Conservation (phyloP, 441 rosid species). For the Arabidopsis lyrata region DNA sequence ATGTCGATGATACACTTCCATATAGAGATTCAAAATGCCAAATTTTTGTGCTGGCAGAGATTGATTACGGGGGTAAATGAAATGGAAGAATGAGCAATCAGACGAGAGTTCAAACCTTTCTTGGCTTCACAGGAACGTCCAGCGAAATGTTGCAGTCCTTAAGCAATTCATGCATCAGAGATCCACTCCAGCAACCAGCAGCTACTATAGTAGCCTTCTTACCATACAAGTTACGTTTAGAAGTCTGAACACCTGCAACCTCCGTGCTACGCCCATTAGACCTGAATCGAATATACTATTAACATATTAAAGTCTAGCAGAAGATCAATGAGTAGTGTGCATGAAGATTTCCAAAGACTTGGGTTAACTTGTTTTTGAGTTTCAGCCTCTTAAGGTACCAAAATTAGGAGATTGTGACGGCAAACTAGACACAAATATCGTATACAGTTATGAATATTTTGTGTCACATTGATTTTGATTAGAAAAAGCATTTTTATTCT, state of each 20-base stretch:
- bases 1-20: background rate
- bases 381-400: background rate
- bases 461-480: conserved; percentile 5
- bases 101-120: conserved; percentile 64
- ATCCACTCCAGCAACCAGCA: conserved; percentile 95
- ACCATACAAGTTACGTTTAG: conserved; percentile 60
- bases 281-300: conserved; percentile 47
- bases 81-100: background rate
- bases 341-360: conserved; percentile 16
- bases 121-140: conserved; percentile 82
- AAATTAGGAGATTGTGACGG: background rate
- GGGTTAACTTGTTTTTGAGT: background rate
- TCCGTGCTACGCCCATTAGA: conserved; percentile 53
- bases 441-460: conserved; percentile 5
- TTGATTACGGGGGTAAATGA: background rate
- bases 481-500: background rate
- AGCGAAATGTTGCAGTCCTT: conserved; percentile 54
- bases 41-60: conserved; percentile 3
- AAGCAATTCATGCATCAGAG: conserved; percentile 66
- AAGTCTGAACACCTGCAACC: conserved; percentile 72
- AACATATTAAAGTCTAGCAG: conserved; percentile 5
- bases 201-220: conserved; percentile 81
- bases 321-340: background rate
- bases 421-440: background rate
- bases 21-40: conserved; percentile 3